phyloP scores from a whole-genome alignment of 2,329 filamentous ascomycete genomes.

The Chaetothyriales sp. region DNA sequence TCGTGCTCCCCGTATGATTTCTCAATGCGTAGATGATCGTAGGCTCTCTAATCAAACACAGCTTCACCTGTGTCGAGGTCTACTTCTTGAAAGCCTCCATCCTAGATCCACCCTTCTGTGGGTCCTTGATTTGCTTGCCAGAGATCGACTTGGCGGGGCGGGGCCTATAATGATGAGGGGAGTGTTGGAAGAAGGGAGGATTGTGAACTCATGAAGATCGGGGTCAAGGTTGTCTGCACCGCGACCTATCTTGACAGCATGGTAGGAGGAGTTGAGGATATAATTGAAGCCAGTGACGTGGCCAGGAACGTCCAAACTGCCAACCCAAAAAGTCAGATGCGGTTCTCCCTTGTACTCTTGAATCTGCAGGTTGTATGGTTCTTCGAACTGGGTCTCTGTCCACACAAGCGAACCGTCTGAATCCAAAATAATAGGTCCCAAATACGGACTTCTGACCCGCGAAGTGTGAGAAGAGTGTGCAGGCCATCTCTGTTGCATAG shows the following conservation, averaged over 20 bases:
- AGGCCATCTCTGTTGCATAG: constrained; percentile 1
- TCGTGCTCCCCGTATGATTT: neutral
- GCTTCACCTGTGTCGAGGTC: constrained; percentile 30
- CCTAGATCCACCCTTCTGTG: constrained; percentile 24
- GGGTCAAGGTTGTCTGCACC: constrained; percentile 1
- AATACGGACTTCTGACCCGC: constrained; percentile 6
- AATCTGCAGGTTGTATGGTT: constrained; percentile 28
- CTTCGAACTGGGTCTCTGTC: constrained; percentile 16
- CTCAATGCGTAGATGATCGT: constrained; percentile 27
- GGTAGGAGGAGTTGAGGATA: constrained; percentile 20
- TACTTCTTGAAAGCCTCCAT: constrained; percentile 33
- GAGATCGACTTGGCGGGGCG: constrained; percentile 2
- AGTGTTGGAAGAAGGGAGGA: constrained; percentile 3
- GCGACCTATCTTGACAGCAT: neutral
- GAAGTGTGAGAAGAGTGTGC: neutral
- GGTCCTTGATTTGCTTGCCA: neutral
- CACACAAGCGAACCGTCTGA: constrained; percentile 20
- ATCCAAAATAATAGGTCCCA: constrained; percentile 21
- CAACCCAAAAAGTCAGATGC: constrained; percentile 38
- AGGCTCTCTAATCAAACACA: constrained; percentile 35
- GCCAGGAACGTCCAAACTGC: constrained; percentile 29
- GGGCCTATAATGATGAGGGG: constrained; percentile 8
- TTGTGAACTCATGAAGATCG: constrained; percentile 10
- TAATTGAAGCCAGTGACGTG: constrained; percentile 34
- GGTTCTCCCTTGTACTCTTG: constrained; percentile 30